phyloP scores from a whole-genome alignment of 2,329 filamentous ascomycete species.

The Phyllosticta ampelicida region DNA sequence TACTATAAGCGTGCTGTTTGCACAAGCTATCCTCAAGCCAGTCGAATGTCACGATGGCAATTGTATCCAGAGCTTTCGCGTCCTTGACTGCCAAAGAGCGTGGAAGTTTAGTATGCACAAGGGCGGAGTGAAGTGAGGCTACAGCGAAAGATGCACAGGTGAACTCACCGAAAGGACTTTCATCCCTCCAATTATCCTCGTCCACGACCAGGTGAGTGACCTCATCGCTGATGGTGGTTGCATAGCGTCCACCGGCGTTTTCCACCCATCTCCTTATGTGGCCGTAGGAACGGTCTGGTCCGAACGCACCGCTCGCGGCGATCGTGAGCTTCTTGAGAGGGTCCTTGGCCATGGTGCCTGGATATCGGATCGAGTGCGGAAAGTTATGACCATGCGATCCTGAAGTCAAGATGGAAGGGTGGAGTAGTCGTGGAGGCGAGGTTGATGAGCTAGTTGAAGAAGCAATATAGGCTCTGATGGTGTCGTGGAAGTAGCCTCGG shows the following conservation, averaged over 20 bases:
- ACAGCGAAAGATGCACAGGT: not conserved
- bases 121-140: not conserved
- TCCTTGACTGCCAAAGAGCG: slow-evolving; percentile 6
- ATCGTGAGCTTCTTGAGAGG: slow-evolving; percentile 45
- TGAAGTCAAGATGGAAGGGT: not conserved
- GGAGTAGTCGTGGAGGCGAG: no score
- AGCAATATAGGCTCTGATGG: no score
- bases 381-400: not conserved
- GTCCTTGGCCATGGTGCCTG: slow-evolving; percentile 24
- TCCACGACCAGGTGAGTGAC: slow-evolving; percentile 67
- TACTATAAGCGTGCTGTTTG: slow-evolving; percentile 19
- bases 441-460: no score
- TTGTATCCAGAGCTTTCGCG: slow-evolving; percentile 2
- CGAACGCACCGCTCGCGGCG: slow-evolving; percentile 49
- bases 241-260: slow-evolving; percentile 50
- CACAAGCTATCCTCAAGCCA: slow-evolving; percentile 42
- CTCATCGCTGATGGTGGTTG: slow-evolving; percentile 37
- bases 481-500: no score
- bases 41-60: slow-evolving; percentile 29
- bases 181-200: slow-evolving; percentile 47
- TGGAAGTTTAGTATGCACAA: not conserved
- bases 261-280: slow-evolving; percentile 58
- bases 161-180: slow-evolving; percentile 30
- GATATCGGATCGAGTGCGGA: not conserved
- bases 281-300: slow-evolving; percentile 34